These are phyloP conservation scores for Ceratobasidium sp. DNA, from an alignment of 1,284 basidiomycete genomes.

Conservation along the genomic window DNA sequence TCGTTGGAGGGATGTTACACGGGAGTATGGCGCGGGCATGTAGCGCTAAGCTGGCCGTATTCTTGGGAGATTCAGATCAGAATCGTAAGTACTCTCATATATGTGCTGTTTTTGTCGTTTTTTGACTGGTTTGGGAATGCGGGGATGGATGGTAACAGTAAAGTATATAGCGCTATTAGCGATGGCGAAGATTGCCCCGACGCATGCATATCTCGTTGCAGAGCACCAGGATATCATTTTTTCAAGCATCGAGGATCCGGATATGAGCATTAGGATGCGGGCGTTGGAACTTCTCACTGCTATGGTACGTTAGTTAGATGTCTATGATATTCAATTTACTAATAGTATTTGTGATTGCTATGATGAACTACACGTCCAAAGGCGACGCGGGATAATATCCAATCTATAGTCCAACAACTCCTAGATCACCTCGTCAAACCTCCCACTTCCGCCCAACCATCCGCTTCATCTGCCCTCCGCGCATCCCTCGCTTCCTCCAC, in stretches of 20 bases:
- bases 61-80: constrained; percentile 94
- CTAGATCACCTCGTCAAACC: constrained; percentile 85
- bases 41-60: constrained; percentile 93
- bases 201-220: constrained; percentile 90
- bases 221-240: constrained; percentile 95
- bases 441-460: constrained; percentile 56
- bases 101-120: neutral
- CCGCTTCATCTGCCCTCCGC: constrained; percentile 62
- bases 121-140: constrained; percentile 3
- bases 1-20: constrained; percentile 96
- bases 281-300: constrained; percentile 94
- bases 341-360: neutral
- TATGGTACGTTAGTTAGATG: constrained; percentile 72
- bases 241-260: constrained; percentile 90
- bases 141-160: constrained; percentile 69
- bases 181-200: constrained; percentile 94
- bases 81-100: constrained; percentile 74
- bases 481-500: constrained; percentile 58
- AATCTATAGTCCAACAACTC: constrained; percentile 89
- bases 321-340: constrained; percentile 5
- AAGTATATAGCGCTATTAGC: constrained; percentile 97
- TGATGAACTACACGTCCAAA: constrained; percentile 56
- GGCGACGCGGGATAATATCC: constrained; percentile 86
- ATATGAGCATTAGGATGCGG: constrained; percentile 95
- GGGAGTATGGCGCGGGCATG: constrained; percentile 87